These are phyloP conservation scores for Beauveria asiatica DNA, from an alignment of 2,329 filamentous ascomycete species.

Conservation along the genomic window DNA sequence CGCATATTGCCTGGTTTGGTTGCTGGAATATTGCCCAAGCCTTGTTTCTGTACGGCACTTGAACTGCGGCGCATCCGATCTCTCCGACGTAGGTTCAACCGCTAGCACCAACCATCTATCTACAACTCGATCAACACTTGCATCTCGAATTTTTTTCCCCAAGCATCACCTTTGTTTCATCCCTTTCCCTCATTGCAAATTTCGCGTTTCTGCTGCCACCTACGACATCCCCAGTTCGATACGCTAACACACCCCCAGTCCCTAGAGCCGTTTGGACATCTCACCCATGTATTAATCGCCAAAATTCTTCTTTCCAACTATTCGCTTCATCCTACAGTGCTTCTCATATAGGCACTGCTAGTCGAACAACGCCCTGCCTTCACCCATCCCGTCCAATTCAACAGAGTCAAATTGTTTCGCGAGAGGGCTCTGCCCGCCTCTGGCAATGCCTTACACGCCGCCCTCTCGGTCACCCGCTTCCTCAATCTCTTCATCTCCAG, in stretches of 20 bases:
- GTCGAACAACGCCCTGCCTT: not conserved
- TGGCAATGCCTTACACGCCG: conserved; percentile 81
- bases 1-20: conserved; percentile 1
- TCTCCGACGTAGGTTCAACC: conserved; percentile 8
- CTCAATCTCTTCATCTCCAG: conserved; percentile 48
- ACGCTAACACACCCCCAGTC: not conserved
- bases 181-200: not conserved
- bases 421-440: conserved; percentile 11
- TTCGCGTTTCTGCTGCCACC: no score
- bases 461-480: conserved; percentile 58
- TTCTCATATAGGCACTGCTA: conserved; percentile 6
- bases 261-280: conserved; percentile 10
- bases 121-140: not conserved
- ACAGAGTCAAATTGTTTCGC: not conserved
- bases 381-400: not conserved
- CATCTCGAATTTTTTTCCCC: not conserved
- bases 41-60: not conserved
- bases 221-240: no score
- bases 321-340: conserved; percentile 7
- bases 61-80: not conserved
- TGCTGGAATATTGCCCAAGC: conserved; percentile 12
- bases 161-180: no score
- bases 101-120: not conserved
- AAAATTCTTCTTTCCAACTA: not conserved
- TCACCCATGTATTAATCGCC: conserved; percentile 6